A percentile compares a stretch with the other conserved stretches of the same genome.
These are phyloP conservation scores for Geotrichum histeridarum DNA, from an alignment of 1,139 yeast species.

Conservation along the genomic window DNA sequence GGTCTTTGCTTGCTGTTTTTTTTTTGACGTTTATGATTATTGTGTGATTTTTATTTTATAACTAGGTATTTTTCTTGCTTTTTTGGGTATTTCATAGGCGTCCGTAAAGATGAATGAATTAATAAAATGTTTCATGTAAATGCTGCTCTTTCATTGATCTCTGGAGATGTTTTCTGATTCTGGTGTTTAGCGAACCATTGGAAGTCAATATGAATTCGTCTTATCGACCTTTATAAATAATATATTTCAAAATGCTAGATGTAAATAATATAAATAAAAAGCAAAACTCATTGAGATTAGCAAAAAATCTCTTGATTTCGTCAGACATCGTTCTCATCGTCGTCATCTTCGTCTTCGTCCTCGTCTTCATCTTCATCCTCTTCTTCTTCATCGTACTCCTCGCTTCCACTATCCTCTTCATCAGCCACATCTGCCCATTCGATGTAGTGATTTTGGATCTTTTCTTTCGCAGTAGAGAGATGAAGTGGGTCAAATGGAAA, in stretches of 20 bases:
- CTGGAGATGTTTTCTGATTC: too few species aligned
- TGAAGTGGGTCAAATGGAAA: conserved; percentile 94
- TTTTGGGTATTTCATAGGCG: neutral
- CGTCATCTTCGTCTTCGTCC: conserved; percentile 29
- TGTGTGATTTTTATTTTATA: neutral
- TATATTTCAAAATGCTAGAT: too few species aligned
- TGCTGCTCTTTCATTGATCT: too few species aligned
- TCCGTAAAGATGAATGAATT: too few species aligned
- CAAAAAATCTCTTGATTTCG: too few species aligned
- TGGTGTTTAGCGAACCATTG: too few species aligned
- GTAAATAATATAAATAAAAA: too few species aligned
- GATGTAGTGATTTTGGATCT: conserved; percentile 55
- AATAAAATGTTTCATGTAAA: too few species aligned
- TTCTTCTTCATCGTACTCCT: conserved; percentile 35
- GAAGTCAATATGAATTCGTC: too few species aligned
- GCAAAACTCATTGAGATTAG: too few species aligned
- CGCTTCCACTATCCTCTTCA: conserved; percentile 58
- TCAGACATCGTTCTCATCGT: neutral
- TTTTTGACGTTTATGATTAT: neutral
- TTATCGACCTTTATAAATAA: too few species aligned
- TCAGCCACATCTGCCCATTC: conserved; percentile 69
- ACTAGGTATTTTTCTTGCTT: neutral
- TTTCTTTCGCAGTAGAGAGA: conserved; percentile 54
- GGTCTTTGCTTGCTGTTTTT: neutral
- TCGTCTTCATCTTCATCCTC: conserved; percentile 22